Conservation (phyloP, 768 basidiomycete species). For the Hypsizygus marmoreus region DNA sequence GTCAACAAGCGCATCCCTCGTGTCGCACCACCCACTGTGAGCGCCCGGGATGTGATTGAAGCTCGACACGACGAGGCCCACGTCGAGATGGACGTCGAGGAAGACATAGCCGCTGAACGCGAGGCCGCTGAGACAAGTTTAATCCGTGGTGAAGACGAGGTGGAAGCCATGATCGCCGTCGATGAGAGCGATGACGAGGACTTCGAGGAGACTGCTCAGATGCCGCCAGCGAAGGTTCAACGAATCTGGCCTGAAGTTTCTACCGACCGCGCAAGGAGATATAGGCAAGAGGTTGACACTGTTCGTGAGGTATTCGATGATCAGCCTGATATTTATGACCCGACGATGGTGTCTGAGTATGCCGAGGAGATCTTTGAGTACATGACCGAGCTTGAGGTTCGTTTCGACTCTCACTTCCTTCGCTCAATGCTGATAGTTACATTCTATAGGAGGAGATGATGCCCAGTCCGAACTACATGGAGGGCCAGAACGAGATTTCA, state of each 20-base stretch:
- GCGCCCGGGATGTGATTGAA: conserved; percentile 40
- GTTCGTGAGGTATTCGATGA: conserved; percentile 74
- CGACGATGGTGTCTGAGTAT: conserved; percentile 98
- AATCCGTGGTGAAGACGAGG: conserved; percentile 52
- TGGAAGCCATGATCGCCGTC: conserved; percentile 64
- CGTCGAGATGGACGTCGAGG: conserved; percentile 69
- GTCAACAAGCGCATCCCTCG: conserved; percentile 42
- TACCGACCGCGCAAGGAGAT: conserved; percentile 59
- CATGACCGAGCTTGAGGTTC: conserved; percentile 91
- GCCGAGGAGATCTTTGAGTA: conserved; percentile 98
- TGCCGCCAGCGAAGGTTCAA: conserved; percentile 38
- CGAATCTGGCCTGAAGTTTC: conserved; percentile 77
- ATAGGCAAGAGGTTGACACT: conserved; percentile 62
- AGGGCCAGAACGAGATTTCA: conserved; percentile 85
- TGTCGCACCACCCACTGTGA: conserved; percentile 43
- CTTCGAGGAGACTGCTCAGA: conserved; percentile 24
- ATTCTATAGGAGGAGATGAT: conserved; percentile 71
- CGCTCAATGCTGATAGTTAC: conserved; percentile 18
- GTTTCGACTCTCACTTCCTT: conserved; percentile 21
- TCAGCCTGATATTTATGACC: conserved; percentile 73
- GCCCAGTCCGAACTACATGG: conserved; percentile 94
- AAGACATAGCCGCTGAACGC: conserved; percentile 35
- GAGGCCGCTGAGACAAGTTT: conserved; percentile 44
- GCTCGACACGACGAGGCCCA: conserved; percentile 37
- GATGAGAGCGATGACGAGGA: conserved; percentile 48